Evolutionary conservation across 2,329 filamentous ascomycete genomes (phyloP), one percentile per base, ranked within the genome.

Genomic region (Diaporthe vexans): DNA sequence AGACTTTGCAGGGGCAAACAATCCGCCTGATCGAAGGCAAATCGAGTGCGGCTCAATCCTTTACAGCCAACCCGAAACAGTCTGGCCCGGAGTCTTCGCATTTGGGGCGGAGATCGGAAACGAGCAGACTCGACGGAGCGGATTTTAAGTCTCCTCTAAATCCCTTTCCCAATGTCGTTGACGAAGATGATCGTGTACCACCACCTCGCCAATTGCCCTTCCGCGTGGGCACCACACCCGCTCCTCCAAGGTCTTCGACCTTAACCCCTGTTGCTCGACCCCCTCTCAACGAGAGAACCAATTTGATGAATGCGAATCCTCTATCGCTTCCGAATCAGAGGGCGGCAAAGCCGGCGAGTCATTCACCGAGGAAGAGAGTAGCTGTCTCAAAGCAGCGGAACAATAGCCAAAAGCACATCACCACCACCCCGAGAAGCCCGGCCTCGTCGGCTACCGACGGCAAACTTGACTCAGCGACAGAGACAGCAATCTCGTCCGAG

Each of bases 121-220:
- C 61, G 3, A 8, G 13, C 21, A 21, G 33, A 4, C 57, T 19
- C 11, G 11, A 40, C 10, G 24, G 7, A 8, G 1, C 24, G 19
- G 13, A 1, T 46, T 17, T 48, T 40, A 8, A 8, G 7, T 40
- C 17, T 21, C 3, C 48, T 10, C 9, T 1, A 68, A 21, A 40
- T 3, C 8, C 33, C 6, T 15, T 15, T n/a, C 10, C 24, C 19
- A n/a, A 13, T 21, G 21, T 5, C 17, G 21, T 13, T 21, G 46
- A 43, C 17, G 57, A 43, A 6, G 2, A 11, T 13, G 57, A 63
- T 35, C 35, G 13, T 9, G 48, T 61, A 26, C 54, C 57, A 4
- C 70, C 70, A 43, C 69, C 69, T 37, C 54, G 57, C 10, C 21
- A 56, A 19, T 21, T 72, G n/a, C 57, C 69, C 10, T 72, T 72